Evolutionary conservation across 345 rosid species (phyloP).

Genomic region (Euclidium syriacum): DNA sequence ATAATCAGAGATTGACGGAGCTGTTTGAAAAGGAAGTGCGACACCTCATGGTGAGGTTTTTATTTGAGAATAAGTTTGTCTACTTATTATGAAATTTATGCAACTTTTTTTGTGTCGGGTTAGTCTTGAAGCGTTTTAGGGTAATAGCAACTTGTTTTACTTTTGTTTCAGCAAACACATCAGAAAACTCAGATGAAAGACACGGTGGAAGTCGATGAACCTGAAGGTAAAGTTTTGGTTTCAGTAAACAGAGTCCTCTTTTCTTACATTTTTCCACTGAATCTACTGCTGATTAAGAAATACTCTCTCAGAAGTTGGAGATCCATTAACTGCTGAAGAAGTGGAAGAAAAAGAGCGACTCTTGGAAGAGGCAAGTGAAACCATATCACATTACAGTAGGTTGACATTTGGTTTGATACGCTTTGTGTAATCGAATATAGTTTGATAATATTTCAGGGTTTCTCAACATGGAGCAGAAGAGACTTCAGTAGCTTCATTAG

Average conservation of each 20-base stretch:
- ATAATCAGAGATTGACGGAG: constrained; percentile 89
- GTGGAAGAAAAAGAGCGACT: constrained; percentile 81
- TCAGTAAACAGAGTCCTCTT: not conserved
- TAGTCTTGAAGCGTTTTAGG: not conserved
- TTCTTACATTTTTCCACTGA: not conserved
- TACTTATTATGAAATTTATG: constrained; percentile 5
- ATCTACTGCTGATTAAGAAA: constrained; percentile 12
- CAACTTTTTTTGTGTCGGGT: not conserved
- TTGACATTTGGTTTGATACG: constrained; percentile 14
- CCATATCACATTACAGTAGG: constrained; percentile 1
- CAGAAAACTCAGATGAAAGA: constrained; percentile 90
- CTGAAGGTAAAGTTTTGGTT: constrained; percentile 52
- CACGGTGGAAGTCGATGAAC: constrained; percentile 75
- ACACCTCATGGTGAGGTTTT: constrained; percentile 81
- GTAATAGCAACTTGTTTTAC: not conserved
- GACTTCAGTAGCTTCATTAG: constrained; percentile 85
- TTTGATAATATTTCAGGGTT: constrained; percentile 49
- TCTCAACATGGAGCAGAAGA: constrained; percentile 95
- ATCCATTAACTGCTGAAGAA: constrained; percentile 89
- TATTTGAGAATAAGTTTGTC: not conserved
- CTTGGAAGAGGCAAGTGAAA: constrained; percentile 65
- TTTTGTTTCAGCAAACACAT: constrained; percentile 66
- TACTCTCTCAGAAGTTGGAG: constrained; percentile 55
- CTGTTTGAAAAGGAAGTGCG: constrained; percentile 99
- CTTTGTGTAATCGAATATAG: not conserved